A percentile compares a stretch with the other conserved stretches of the same genome.
Conservation (phyloP, 306 rosid genomes). For the Cucumis hystrix region DNA sequence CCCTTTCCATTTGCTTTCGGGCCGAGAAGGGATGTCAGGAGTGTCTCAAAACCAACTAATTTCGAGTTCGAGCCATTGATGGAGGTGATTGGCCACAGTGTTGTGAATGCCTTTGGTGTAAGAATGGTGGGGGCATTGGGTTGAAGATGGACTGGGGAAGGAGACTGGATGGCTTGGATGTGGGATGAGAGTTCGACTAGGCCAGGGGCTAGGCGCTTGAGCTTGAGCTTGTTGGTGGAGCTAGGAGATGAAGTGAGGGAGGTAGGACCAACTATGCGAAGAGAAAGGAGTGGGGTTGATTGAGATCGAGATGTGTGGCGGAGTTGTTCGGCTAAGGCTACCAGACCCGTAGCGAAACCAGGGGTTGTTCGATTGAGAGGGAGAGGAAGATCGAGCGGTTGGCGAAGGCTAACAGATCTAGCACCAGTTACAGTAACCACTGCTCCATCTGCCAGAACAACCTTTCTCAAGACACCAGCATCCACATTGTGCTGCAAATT, state of each 20-base stretch:
- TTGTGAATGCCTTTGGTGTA: constrained; percentile 46
- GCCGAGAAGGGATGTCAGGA: constrained; percentile 65
- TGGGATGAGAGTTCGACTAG: constrained; percentile 77
- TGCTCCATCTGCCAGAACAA: constrained; percentile 91
- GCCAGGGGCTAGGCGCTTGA: constrained; percentile 91
- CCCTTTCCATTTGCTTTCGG: constrained; percentile 54
- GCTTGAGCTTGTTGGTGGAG: constrained; percentile 50
- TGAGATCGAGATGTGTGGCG: constrained; percentile 45
- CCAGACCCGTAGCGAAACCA: constrained; percentile 70
- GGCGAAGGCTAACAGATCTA: constrained; percentile 80
- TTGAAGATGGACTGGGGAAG: constrained; percentile 25
- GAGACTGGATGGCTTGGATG: constrained; percentile 18
- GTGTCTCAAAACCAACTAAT: constrained; percentile 60
- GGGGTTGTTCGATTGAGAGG: constrained; percentile 47
- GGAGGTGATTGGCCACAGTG: constrained; percentile 80
- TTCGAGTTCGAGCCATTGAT: constrained; percentile 65
- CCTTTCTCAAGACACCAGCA: constrained; percentile 92
- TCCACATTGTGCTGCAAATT: constrained; percentile 89
- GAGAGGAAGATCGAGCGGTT: constrained; percentile 68
- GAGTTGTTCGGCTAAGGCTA: constrained; percentile 62
- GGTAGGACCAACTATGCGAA: constrained; percentile 78
- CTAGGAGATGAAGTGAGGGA: constrained; percentile 55
- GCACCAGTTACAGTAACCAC: constrained; percentile 91
- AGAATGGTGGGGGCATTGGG: constrained; percentile 45
- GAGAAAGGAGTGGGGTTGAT: constrained; percentile 47